These are phyloP conservation scores for Lactarius psammicola DNA, from an alignment of 768 basidiomycete genomes.

Conservation along the genomic window DNA sequence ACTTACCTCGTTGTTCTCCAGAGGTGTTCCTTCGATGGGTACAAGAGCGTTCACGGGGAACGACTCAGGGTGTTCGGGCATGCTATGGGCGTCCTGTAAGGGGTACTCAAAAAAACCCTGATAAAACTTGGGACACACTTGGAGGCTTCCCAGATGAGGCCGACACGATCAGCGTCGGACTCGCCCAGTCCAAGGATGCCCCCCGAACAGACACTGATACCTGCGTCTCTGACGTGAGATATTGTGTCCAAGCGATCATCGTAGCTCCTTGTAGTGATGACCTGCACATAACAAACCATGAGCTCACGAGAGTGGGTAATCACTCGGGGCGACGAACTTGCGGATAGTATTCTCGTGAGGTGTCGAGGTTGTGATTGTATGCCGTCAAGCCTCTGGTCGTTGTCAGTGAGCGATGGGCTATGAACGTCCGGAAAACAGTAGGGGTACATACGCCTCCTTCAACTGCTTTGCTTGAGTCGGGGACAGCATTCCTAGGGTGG, in stretches of 20 bases:
- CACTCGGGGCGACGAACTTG: constrained; percentile 48
- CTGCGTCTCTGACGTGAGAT: constrained; percentile 85
- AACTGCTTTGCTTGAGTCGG: constrained; percentile 89
- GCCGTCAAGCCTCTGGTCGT: constrained; percentile 79
- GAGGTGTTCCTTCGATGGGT: constrained; percentile 90
- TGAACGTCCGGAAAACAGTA: constrained; percentile 4
- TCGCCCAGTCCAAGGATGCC: constrained; percentile 96
- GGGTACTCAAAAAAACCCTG: background rate
- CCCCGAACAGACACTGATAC: constrained; percentile 96
- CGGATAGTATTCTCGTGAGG: constrained; percentile 95
- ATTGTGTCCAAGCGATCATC: constrained; percentile 93
- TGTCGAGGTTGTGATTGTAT: constrained; percentile 99
- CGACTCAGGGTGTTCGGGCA: constrained; percentile 96
- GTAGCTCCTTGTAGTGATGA: constrained; percentile 92
- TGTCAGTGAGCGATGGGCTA: constrained; percentile 5
- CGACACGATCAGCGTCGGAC: constrained; percentile 83
- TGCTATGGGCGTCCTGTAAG: constrained; percentile 44
- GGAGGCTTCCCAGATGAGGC: constrained; percentile 90
- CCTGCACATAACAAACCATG: constrained; percentile 40
- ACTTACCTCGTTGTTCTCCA: constrained; percentile 83
- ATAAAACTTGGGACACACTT: constrained; percentile 54
- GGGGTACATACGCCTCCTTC: constrained; percentile 77
- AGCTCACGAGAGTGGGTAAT: constrained; percentile 1
- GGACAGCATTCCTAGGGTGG: constrained; percentile 94
- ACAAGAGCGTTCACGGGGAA: constrained; percentile 98